Evolutionary conservation across 2,329 filamentous ascomycete species (phyloP), one percentile per base, ranked within the genome.

Genomic region (Ascochyta clinopodiicola): DNA sequence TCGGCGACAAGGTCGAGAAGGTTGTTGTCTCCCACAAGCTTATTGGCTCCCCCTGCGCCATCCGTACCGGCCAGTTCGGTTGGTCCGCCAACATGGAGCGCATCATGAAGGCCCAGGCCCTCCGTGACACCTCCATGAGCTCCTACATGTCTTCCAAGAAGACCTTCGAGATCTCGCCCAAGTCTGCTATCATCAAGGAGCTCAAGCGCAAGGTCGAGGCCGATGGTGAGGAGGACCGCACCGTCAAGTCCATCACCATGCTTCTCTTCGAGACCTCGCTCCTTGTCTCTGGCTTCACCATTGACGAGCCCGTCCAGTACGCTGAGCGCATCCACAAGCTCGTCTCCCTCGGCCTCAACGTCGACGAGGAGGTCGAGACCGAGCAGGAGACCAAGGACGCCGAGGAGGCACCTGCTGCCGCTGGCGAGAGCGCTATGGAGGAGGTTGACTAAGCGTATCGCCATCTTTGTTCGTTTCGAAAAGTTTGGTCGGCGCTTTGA

Each of bases 111-210:
- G 95, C 95, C 25, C 95, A 99, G 86, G 95, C 95, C 76, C 94
- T 99, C 75, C 95, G 95, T 84, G 95, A 99, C 84, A 99, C 95
- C 70, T 97, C 93, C 75, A 99, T 99, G 95, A 92, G 87, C 82
- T 96, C 92, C 73, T 99, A 99, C 91, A 99, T 99, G 95, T 96
- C 92, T 67, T 98, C 94, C 79, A 99, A 99, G 93, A 99, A 99
- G 92, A 99, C 95, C 29, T 98, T 99, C 71, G 95, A 99, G 86
- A 98, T 99, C 82, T 98, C 95, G n/a, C 95, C 95, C 80, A 94
- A 95, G 86, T 96, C 92, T 73, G 78, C 92, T 66, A 99, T 99
- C 81, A 88, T 99, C 85, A 90, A 96, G 88, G 95, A 98, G 87
- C 89, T 99, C 76, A 97, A 96, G 91, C 92, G 90, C 84, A 99